Percentiles rank a stretch among this genome's conserved stretches.
phyloP scores from a whole-genome alignment of 1,139 yeast species.

The Schizosaccharomyces versatilis region DNA sequence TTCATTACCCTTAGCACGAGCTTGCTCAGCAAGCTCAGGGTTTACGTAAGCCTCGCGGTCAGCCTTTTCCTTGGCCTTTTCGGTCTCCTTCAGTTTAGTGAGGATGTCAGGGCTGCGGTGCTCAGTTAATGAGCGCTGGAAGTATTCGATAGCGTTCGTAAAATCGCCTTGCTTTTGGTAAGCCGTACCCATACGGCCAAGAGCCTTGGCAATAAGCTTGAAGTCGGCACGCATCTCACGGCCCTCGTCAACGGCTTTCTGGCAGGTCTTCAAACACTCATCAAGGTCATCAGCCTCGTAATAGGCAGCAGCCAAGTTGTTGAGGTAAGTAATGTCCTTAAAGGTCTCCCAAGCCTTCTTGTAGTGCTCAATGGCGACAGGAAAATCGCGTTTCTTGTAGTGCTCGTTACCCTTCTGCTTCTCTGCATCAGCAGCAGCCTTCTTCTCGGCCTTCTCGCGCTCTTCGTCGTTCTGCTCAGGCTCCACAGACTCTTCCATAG shows the following conservation, averaged over 20 bases:
- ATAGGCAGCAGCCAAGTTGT: conserved; percentile 95
- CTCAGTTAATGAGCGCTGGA: conserved; percentile 85
- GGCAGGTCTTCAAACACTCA: conserved; percentile 58
- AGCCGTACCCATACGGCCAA: conserved; percentile 71
- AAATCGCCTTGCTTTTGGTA: conserved; percentile 58
- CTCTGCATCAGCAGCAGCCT: conserved; percentile 47
- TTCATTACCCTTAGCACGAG: conserved; percentile 80
- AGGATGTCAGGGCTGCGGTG: conserved; percentile 90
- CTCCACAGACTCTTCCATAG: conserved; percentile 16
- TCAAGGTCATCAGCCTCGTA: conserved; percentile 86
- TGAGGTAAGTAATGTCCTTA: conserved; percentile 78
- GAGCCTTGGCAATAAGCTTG: conserved; percentile 70
- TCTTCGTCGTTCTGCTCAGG: conserved; percentile 15
- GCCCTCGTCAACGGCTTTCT: conserved; percentile 68
- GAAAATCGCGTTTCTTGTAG: conserved; percentile 74
- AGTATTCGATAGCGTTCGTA: conserved; percentile 49
- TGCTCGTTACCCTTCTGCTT: conserved; percentile 72
- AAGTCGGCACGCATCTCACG: conserved; percentile 81
- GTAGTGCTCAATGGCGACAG: conserved; percentile 74
- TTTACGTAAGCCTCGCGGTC: conserved; percentile 63
- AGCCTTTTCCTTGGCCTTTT: conserved; percentile 56
- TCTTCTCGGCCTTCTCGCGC: conserved; percentile 22
- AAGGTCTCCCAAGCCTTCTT: conserved; percentile 64
- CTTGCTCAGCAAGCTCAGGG: conserved; percentile 86
- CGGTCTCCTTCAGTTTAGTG: conserved; percentile 67